Base-by-base conservation (phyloP, 1,284 basidiomycete species). In the Boletellus deceptivus region DNA sequence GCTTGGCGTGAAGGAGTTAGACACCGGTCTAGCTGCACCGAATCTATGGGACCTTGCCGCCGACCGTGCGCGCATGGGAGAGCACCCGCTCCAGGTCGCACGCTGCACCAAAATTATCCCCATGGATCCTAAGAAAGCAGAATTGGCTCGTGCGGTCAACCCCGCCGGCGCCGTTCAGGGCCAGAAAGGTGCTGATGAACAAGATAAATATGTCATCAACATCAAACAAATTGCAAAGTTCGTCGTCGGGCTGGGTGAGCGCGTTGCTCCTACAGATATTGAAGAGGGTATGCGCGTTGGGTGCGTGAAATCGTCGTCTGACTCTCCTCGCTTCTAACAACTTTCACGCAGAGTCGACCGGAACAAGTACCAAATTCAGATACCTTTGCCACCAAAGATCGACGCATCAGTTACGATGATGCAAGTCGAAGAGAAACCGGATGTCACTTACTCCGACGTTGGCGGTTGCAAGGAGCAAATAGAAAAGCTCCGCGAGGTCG, bases 211-310 rank as follows among this genome's bases (percentile, higher is more conserved):
- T 71, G 93, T 99, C 61, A 99, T 99, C 74, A 98, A 98, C 70
- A 95, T 99, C 72, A 98, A 98, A 73, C 97, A 99, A 75, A 98
- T 99, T 64, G 97, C 97, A 27, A 99, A 99, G 74, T 99, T 98
- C 68, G 97, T 99, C 14, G 97, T 99, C 35, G 95, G 94, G 9
- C 77, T 99, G 13, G 95, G 95, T 20, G 97, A 99, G 60, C 86
- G 93, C 48, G 93, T 99, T 2, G 93, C 97, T 24, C 93, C 95
- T 3, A 98, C 95, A 7, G 97, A 99, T 75, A 94, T 99, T 51
- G 97, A 99, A 70, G 97, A 99, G 76, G 97, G 97, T 39, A 99
- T 99, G 97, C 88, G 97, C 45, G 97, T 99, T 46, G 97, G 95
- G 94, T 97, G 62, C 69, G 72, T 57, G 25, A 14, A n/a, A n/a